A percentile compares a stretch with the other conserved stretches of the same genome.
These are phyloP conservation scores for Epichloe amarillans DNA, from an alignment of 2,329 filamentous ascomycete genomes.

Conservation along the genomic window DNA sequence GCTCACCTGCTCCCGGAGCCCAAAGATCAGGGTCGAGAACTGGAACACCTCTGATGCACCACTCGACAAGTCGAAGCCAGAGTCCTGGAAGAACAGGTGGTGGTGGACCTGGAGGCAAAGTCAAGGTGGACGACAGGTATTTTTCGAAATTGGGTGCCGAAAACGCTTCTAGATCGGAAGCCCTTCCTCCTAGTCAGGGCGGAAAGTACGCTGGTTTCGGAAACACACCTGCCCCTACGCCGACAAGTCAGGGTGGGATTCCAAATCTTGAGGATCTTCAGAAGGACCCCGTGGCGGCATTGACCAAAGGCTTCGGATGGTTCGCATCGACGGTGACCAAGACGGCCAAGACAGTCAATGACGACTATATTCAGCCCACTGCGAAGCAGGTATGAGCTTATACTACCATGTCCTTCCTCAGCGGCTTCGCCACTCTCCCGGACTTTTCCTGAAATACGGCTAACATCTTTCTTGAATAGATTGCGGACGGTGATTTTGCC, in stretches of 20 bases:
- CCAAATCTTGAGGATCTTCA: conserved; percentile 79
- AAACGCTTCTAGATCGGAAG: conserved; percentile 63
- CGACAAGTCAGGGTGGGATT: conserved; percentile 30
- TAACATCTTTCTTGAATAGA: conserved; percentile 28
- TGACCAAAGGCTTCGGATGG: conserved; percentile 92
- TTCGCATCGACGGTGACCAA: conserved; percentile 78
- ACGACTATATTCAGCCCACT: conserved; percentile 83
- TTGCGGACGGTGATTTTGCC: conserved; percentile 69
- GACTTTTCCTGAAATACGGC: neutral
- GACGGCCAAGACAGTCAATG: conserved; percentile 82
- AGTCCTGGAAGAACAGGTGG: conserved; percentile 16
- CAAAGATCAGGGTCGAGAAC: conserved; percentile 24
- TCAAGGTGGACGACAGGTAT: conserved; percentile 70
- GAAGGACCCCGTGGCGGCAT: conserved; percentile 73
- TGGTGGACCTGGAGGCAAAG: conserved; percentile 27
- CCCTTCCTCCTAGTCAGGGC: conserved; percentile 74
- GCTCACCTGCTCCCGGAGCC: conserved; percentile 21
- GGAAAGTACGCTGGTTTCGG: conserved; percentile 91
- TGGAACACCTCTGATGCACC: conserved; percentile 27
- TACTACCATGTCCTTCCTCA: neutral
- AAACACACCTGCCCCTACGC: conserved; percentile 49
- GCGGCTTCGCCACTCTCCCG: neutral
- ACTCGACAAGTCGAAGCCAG: conserved; percentile 25
- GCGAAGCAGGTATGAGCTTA: conserved; percentile 31
- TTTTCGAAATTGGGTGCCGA: conserved; percentile 75